These are phyloP conservation scores for Penicillium flavigenum DNA, from an alignment of 495 filamentous ascomycete genomes.

Conservation along the genomic window DNA sequence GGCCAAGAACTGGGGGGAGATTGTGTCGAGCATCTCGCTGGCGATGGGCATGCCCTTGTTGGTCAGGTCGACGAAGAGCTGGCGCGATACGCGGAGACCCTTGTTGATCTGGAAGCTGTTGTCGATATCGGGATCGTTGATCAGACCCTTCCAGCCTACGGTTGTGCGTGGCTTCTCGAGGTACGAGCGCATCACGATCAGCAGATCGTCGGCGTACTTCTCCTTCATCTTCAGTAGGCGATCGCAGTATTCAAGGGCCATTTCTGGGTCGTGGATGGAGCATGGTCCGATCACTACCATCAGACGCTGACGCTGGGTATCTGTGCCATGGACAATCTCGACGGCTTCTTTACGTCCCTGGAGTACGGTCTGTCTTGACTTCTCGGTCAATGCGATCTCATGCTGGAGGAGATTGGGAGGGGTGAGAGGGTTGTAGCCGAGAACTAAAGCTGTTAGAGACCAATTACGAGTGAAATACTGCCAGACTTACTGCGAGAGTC, in stretches of 20 bases:
- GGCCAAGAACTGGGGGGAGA: conserved; percentile 96
- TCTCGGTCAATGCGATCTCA: conserved; percentile 79
- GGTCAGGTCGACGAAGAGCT: conserved; percentile 94
- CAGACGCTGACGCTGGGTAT: conserved; percentile 67
- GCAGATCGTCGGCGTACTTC: conserved; percentile 83
- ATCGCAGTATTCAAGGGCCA: conserved; percentile 92
- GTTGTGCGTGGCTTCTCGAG: conserved; percentile 98
- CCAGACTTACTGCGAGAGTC: conserved; percentile 79
- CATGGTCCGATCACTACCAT: conserved; percentile 95
- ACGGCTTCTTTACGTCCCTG: conserved; percentile 78
- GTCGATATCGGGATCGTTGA: conserved; percentile 99
- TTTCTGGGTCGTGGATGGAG: conserved; percentile 92
- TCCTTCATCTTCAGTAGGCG: conserved; percentile 77
- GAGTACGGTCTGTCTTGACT: conserved; percentile 78
- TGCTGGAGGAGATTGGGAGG: conserved; percentile 93
- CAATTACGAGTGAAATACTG: background rate
- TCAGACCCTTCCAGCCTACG: conserved; percentile 98
- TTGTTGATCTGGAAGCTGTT: conserved; percentile 99
- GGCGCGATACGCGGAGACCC: conserved; percentile 79
- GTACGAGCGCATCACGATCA: conserved; percentile 98
- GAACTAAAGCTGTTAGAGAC: conserved; percentile 54
- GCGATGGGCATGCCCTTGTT: conserved; percentile 96
- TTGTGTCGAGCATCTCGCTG: conserved; percentile 97
- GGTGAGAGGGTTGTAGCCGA: conserved; percentile 89
- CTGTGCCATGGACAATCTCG: conserved; percentile 74